Base-by-base conservation (phyloP, 768 basidiomycete genomes). In the Boletus sp. region DNA sequence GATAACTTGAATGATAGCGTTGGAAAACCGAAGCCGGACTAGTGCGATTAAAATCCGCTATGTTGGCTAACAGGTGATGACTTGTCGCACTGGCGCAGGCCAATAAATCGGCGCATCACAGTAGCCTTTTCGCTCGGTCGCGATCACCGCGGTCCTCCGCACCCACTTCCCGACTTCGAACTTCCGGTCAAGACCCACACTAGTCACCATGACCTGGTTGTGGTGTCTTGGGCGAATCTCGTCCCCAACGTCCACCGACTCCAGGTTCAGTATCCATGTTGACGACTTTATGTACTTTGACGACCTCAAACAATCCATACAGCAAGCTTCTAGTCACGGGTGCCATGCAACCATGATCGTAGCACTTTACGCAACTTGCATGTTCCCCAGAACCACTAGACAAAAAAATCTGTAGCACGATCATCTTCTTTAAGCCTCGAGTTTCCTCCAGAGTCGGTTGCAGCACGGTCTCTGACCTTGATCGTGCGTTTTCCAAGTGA, bases 31-130 rank as follows among this genome's bases (percentile, higher is more conserved):
- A 50, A 84, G 77, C 65, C 84, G 86, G 44, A 72, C 78, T 14
- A 80, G 80, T 47, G 84, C 79, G 14, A 84, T 88, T 75, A 91
- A 89, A 74, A 85, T 90, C 66, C 86, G 89, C 42, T 84, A 85
- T 66, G 79, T 83, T 64, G 87, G 87, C 70, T 90, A 75, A 72
- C 70, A 29, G 4, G 55, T 49, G 50, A 27, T 58, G 61, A 35
- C 27, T 42, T 49, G 47, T 51, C 54, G 41, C 54, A 54, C 57
- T 43, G 47, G 51, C 48, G 43, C 44, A 47, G 46, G 50, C 55
- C 56, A 50, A 60, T 50, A 64, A 53, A 42, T 50, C 48, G 57
- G 60, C 57, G 43, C 66, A 63, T 57, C 27, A 45, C 47, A 39
- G 50, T 55, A 53, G 61, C 63, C 60, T 34, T 54, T 50, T 61